Conservation (phyloP, 2,329 filamentous ascomycete species). For the Alternaria incomplexa region DNA sequence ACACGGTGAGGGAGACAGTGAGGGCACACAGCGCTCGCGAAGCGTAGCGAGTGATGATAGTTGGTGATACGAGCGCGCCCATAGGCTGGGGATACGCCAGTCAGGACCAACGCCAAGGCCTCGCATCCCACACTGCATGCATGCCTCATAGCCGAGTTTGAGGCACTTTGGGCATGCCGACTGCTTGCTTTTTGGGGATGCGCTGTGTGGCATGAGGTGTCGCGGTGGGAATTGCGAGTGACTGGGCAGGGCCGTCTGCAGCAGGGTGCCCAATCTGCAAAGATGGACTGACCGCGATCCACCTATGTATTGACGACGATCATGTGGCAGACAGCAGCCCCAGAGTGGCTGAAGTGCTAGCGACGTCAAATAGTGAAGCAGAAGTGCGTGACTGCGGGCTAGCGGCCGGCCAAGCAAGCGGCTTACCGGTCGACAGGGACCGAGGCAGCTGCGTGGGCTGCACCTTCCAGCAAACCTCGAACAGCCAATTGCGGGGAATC, state of each 20-base stretch:
- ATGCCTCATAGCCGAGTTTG: conserved; percentile 27
- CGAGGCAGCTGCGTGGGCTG: conserved; percentile 16
- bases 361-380: background rate
- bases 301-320: background rate
- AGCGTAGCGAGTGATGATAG: conserved; percentile 26
- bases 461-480: conserved; percentile 24
- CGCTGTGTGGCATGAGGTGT: conserved; percentile 14
- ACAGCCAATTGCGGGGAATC: conserved; percentile 39
- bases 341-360: conserved; percentile 1
- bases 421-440: conserved; percentile 20
- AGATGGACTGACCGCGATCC: background rate
- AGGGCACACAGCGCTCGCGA: conserved; percentile 28
- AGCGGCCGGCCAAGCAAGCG: conserved; percentile 10
- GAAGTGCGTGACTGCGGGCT: background rate
- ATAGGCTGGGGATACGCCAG: conserved; percentile 24
- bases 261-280: background rate
- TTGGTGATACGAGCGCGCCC: conserved; percentile 34
- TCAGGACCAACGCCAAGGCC: conserved; percentile 28
- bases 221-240: conserved; percentile 5
- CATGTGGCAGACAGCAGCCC: background rate
- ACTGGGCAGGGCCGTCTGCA: conserved; percentile 3
- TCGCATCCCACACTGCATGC: conserved; percentile 25
- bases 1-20: conserved; percentile 22
- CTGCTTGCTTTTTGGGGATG: conserved; percentile 22
- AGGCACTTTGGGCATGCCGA: conserved; percentile 17